Evolutionary conservation across 2,329 filamentous ascomycete genomes (phyloP).

Genomic region (Aspergillus vadensis): DNA sequence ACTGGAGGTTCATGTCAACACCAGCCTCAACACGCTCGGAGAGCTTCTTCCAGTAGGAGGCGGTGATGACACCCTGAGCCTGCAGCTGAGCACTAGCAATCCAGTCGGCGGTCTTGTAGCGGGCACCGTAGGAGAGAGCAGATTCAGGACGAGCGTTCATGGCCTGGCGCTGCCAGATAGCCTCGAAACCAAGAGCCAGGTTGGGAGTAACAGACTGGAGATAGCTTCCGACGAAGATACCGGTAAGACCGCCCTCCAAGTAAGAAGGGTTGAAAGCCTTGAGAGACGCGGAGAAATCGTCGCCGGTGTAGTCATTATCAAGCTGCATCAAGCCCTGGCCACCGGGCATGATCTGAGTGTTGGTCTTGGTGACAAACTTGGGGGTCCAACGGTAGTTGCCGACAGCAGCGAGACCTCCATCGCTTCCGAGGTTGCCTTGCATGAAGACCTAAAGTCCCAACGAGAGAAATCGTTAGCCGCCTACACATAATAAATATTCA

Average conservation of each 20-base stretch:
- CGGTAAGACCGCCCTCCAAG: conserved; percentile 88
- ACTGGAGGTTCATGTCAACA: conserved; percentile 88
- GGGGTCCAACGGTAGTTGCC: conserved; percentile 91
- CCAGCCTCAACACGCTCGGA: conserved; percentile 96
- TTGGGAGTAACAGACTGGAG: conserved; percentile 88
- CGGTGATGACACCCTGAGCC: conserved; percentile 82
- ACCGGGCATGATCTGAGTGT: conserved; percentile 79
- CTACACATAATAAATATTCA: not conserved
- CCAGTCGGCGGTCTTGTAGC: conserved; percentile 92
- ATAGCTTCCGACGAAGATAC: conserved; percentile 94
- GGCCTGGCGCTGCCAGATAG: conserved; percentile 86
- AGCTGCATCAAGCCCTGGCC: conserved; percentile 87
- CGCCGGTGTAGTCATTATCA: conserved; percentile 92
- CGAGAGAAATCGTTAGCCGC: conserved; percentile 11
- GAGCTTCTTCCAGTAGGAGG: conserved; percentile 90
- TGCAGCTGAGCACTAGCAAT: conserved; percentile 87
- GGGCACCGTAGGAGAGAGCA: conserved; percentile 82
- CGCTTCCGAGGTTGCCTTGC: conserved; percentile 93
- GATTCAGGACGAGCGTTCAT: conserved; percentile 87
- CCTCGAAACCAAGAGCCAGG: conserved; percentile 85
- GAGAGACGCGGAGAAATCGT: conserved; percentile 88
- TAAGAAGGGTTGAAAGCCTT: conserved; percentile 96
- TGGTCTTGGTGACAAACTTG: conserved; percentile 80
- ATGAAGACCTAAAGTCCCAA: conserved; percentile 71
- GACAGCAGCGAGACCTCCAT: conserved; percentile 80